These are phyloP conservation scores for Kluyveromyces sp. DNA, from an alignment of 1,139 yeast genomes.

Conservation along the genomic window DNA sequence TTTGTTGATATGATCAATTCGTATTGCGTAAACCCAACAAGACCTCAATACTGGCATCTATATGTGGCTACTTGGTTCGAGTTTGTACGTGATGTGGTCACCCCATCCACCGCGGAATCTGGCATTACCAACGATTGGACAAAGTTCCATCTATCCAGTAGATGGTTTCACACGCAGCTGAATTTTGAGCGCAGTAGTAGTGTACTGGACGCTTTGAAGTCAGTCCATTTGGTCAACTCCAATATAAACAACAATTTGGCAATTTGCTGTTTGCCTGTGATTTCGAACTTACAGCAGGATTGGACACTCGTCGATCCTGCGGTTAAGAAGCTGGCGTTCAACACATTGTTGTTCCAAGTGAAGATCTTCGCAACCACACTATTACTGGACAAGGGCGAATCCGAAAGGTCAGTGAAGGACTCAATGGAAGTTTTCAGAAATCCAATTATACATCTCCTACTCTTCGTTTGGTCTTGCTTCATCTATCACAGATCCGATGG, in stretches of 20 bases:
- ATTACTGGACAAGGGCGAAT: constrained; percentile 8
- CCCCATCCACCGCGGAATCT: neutral
- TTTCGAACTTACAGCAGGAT: constrained; percentile 10
- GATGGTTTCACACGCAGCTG: constrained; percentile 2
- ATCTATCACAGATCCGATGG: constrained; percentile 9
- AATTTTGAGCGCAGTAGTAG: neutral
- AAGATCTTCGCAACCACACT: constrained; percentile 15
- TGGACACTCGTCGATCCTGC: constrained; percentile 1
- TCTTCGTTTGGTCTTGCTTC: constrained; percentile 18
- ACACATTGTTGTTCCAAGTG: constrained; percentile 18
- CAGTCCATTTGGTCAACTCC: constrained; percentile 6
- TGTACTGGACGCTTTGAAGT: constrained; percentile 1
- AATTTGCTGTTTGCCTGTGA: constrained; percentile 19
- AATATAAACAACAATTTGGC: constrained; percentile 20
- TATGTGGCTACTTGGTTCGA: constrained; percentile 25
- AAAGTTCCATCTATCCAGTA: constrained; percentile 4
- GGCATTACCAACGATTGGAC: neutral
- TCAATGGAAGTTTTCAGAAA: constrained; percentile 16
- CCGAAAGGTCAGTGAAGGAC: constrained; percentile 9
- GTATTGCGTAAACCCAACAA: constrained; percentile 7
- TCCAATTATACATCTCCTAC: constrained; percentile 20
- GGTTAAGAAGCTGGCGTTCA: constrained; percentile 14
- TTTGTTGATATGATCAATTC: constrained; percentile 8
- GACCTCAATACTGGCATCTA: constrained; percentile 21
- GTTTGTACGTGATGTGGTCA: constrained; percentile 11